A percentile compares a stretch with the other conserved stretches of the same genome.
These are phyloP conservation scores for Termitomyces sp. DNA, from an alignment of 1,284 basidiomycete species.

Conservation along the genomic window DNA sequence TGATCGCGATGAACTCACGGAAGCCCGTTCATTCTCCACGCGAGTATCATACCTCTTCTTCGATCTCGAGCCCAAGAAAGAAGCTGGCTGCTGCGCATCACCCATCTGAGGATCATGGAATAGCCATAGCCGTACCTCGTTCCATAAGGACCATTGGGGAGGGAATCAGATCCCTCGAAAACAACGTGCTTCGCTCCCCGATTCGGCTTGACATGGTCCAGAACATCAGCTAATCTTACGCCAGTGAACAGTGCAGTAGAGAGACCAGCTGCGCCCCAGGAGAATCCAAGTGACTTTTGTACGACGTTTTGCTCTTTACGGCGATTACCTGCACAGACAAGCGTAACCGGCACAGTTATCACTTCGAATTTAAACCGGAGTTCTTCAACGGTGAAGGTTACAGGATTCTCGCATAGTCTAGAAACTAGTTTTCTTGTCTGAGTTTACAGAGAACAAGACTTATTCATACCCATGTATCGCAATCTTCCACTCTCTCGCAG, in stretches of 20 bases:
- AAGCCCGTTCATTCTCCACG: constrained; percentile 61
- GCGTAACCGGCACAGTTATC: constrained; percentile 59
- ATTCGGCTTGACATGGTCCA: constrained; percentile 45
- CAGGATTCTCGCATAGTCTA: constrained; percentile 41
- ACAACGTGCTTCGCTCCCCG: constrained; percentile 46
- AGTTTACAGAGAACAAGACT: not conserved
- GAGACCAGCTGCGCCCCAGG: constrained; percentile 51
- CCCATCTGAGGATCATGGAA: not conserved
- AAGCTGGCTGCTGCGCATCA: constrained; percentile 4
- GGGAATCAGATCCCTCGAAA: constrained; percentile 58
- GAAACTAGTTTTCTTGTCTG: not conserved
- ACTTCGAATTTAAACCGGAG: constrained; percentile 44
- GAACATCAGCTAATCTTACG: constrained; percentile 55
- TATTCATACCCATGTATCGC: constrained; percentile 36
- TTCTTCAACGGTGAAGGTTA: constrained; percentile 38
- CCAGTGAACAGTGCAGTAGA: constrained; percentile 67
- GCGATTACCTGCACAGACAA: constrained; percentile 67
- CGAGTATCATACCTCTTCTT: constrained; percentile 53
- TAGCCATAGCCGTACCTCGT: constrained; percentile 33
- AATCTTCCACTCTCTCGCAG: constrained; percentile 44
- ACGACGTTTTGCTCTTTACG: constrained; percentile 69
- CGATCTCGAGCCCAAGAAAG: constrained; percentile 45
- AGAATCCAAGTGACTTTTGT: constrained; percentile 57
- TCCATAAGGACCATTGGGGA: constrained; percentile 67
- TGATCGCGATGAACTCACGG: constrained; percentile 20